Percentiles rank a stretch among this genome's conserved stretches.
Evolutionary conservation across 495 filamentous ascomycete genomes (phyloP).

Genomic region (Astrothelium subdiscretum): DNA sequence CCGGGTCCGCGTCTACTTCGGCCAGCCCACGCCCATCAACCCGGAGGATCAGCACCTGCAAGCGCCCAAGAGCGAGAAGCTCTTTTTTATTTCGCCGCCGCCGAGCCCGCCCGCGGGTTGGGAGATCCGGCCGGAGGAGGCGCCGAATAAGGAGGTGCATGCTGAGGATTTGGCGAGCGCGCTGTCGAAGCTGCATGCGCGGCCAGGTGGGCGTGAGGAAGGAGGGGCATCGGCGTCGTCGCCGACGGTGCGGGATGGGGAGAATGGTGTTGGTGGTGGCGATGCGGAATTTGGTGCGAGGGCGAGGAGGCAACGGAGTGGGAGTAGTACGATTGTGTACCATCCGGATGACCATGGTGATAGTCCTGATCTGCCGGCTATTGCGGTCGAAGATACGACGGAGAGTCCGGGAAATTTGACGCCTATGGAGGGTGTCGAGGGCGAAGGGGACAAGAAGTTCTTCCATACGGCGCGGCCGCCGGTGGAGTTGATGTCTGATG

Average conservation of each 20-base stretch:
- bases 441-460: slow-evolving; percentile 39
- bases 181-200: slow-evolving; percentile 52
- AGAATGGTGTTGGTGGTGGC: slow-evolving; percentile 9
- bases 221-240: slow-evolving; percentile 28
- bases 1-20: slow-evolving; percentile 76
- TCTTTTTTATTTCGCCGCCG: slow-evolving; percentile 95
- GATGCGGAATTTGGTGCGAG: slow-evolving; percentile 21
- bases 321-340: slow-evolving; percentile 61
- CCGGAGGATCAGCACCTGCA: slow-evolving; percentile 57
- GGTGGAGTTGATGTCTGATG: slow-evolving; percentile 65
- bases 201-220: slow-evolving; percentile 26
- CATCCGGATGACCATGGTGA: slow-evolving; percentile 62
- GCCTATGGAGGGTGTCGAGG: slow-evolving; percentile 25
- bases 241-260: slow-evolving; percentile 29
- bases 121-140: slow-evolving; percentile 79
- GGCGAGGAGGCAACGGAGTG: slow-evolving; percentile 39
- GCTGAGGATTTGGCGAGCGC: slow-evolving; percentile 80
- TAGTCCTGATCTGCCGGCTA: slow-evolving; percentile 70
- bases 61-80: slow-evolving; percentile 74
- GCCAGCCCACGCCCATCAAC: slow-evolving; percentile 57
- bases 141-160: slow-evolving; percentile 88
- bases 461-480: slow-evolving; percentile 76
- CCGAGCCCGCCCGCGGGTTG: slow-evolving; percentile 87
- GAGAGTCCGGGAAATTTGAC: slow-evolving; percentile 39
- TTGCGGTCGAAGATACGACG: slow-evolving; percentile 83